Evolutionary conservation across 768 basidiomycete genomes (phyloP), one percentile per base, ranked within the genome.

Genomic region (Kwoniella dendrophila): DNA sequence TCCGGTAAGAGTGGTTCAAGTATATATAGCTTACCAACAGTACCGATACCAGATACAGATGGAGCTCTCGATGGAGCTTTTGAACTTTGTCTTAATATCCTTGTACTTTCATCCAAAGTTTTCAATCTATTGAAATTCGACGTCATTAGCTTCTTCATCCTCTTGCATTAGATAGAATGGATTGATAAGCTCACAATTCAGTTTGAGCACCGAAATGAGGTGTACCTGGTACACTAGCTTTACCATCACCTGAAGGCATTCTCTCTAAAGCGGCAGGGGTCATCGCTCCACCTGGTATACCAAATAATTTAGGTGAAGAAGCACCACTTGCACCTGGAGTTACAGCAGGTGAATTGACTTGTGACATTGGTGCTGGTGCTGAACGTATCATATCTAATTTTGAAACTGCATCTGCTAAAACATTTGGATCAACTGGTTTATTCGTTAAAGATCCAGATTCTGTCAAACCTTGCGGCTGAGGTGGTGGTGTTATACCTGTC

Each of bases 181-280:
- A 7, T n/a, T n/a, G n/a, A n/a, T n/a, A n/a, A 8, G 64, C 75
- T 38, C 48, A 74, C 74, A 76, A 41, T 33, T 68, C 75, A 2
- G 75, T 72, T 60, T 77, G 75, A 48, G 77, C 77, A 3, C 77
- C 77, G 61, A 78, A 78, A 58, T 78, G 77, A 14, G 77, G 77
- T 40, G 75, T 78, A n/a, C 71, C 72, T 36, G 77, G 77, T 12
- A 61, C 71, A 38, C 70, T 72, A 26, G 30, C 12, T 10, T 50
- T 51, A 11, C 44, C 43, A 36, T 60, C 56, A 12, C n/a, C 54
- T n/a, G 48, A 34, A 26, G 59, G 47, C 27, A 52, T 36, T 33
- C 52, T 53, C 16, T 54, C 59, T 14, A 50, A 22, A 18, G 43
- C 45, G 6, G 14, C 22, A 12, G 62, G 49, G 4, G 32, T 30